Percentiles rank a stretch among this genome's conserved stretches.
Conservation (phyloP, 257 asterid genomes). For the Fraxinus anomala region DNA sequence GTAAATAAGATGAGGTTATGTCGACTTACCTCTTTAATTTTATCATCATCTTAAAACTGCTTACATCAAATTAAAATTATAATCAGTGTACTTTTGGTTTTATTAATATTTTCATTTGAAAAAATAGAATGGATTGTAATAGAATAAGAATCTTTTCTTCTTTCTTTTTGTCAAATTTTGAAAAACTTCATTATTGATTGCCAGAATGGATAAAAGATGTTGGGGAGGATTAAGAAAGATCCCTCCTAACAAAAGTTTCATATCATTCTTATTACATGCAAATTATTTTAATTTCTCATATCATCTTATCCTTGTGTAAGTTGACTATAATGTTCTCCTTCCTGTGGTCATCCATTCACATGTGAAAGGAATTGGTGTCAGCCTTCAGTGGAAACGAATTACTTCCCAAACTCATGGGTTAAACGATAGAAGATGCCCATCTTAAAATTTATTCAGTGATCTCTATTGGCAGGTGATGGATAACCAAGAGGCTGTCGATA, state of each 20-base stretch:
- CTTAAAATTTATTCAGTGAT: not conserved
- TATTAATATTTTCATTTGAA: not conserved
- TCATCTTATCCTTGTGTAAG: not conserved
- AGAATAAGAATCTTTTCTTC: no score
- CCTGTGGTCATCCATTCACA: not conserved
- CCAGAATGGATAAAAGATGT: not conserved
- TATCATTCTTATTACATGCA: not conserved
- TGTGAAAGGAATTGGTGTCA: not conserved
- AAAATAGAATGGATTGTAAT: not conserved
- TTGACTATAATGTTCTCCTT: not conserved
- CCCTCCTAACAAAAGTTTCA: not conserved
- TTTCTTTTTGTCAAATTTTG: not conserved
- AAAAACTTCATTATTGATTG: not conserved
- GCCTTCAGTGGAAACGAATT: no score
- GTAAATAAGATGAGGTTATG: constrained; percentile 10
- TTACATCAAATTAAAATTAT: not conserved
- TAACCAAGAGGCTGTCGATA: constrained; percentile 74
- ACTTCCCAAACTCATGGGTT: not conserved
- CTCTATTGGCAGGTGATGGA: constrained; percentile 55
- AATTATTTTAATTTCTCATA: not conserved
- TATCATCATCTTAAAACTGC: not conserved
- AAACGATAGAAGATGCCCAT: not conserved
- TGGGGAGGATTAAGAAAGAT: not conserved
- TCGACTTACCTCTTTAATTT: not conserved
- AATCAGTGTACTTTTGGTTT: not conserved